These are phyloP conservation scores for Mycena polygramma DNA, from an alignment of 768 basidiomycete species.

Conservation along the genomic window DNA sequence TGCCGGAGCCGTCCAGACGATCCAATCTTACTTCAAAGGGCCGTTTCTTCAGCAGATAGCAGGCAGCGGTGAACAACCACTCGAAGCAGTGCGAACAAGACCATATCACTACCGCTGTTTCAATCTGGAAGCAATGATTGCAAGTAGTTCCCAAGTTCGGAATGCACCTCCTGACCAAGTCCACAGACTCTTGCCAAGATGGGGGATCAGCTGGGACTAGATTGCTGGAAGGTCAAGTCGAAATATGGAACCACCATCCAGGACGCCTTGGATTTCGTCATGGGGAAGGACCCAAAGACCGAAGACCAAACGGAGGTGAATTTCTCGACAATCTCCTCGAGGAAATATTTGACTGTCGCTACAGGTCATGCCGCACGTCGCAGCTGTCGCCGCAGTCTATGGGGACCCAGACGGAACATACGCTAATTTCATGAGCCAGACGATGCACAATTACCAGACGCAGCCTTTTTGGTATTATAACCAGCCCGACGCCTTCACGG, in stretches of 20 bases:
- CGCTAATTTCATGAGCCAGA: conserved; percentile 54
- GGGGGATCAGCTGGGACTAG: conserved; percentile 62
- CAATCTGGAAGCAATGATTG: conserved; percentile 71
- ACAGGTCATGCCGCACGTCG: conserved; percentile 56
- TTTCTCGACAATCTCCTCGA: too few relatives aligned
- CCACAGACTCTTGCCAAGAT: conserved; percentile 66
- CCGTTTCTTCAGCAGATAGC: conserved; percentile 64
- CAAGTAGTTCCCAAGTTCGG: conserved; percentile 43
- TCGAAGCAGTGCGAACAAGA: conserved; percentile 66
- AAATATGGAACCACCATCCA: conserved; percentile 67
- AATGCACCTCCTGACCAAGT: background rate
- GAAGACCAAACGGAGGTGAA: conserved; percentile 45
- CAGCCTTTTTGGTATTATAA: conserved; percentile 64
- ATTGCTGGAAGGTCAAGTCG: conserved; percentile 62
- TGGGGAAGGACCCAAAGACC: conserved; percentile 55
- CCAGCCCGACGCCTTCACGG: conserved; percentile 55
- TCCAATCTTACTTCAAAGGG: conserved; percentile 57
- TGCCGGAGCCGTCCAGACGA: conserved; percentile 51
- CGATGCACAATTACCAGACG: conserved; percentile 47
- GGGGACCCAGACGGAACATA: conserved; percentile 69
- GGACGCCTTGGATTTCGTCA: conserved; percentile 62
- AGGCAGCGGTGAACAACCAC: conserved; percentile 67
- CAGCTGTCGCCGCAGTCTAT: conserved; percentile 64
- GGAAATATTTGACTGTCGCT: too few relatives aligned
- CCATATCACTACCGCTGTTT: conserved; percentile 72